Conservation (phyloP, 805 yeast genomes). For the Wickerhamomyces xylosicus region DNA sequence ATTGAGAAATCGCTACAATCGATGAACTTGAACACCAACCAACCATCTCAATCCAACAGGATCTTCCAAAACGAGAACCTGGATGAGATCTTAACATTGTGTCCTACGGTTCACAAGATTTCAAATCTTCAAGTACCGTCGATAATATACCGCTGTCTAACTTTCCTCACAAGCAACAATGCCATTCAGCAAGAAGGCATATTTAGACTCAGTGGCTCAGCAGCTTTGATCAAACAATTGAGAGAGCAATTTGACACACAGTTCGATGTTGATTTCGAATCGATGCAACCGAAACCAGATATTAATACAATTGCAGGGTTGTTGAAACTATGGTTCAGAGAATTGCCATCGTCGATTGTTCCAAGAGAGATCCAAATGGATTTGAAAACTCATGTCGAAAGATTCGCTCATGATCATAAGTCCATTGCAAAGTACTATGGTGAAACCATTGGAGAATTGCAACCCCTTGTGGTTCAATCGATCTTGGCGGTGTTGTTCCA, state of each 20-base stretch:
- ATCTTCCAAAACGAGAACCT: slow-evolving; percentile 54
- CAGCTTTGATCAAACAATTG: slow-evolving; percentile 58
- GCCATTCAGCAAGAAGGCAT: slow-evolving; percentile 87
- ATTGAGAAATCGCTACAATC: slow-evolving; percentile 21
- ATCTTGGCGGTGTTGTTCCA: slow-evolving; percentile 56
- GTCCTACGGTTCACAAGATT: not conserved
- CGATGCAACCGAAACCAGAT: slow-evolving; percentile 36
- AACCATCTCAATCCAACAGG: slow-evolving; percentile 18
- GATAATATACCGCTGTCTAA: slow-evolving; percentile 66
- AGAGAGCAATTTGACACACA: slow-evolving; percentile 59
- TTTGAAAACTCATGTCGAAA: slow-evolving; percentile 26
- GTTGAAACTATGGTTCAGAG: slow-evolving; percentile 72
- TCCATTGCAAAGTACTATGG: slow-evolving; percentile 20
- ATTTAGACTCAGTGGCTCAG: slow-evolving; percentile 84
- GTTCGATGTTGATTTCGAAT: slow-evolving; percentile 57
- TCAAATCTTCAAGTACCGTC: slow-evolving; percentile 39
- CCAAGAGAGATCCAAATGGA: slow-evolving; percentile 37
- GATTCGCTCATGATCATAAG: slow-evolving; percentile 19
- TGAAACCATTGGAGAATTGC: slow-evolving; percentile 19
- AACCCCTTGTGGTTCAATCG: slow-evolving; percentile 49
- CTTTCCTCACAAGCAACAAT: slow-evolving; percentile 49
- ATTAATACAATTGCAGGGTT: slow-evolving; percentile 83
- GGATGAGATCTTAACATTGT: not conserved
- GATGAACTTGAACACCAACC: slow-evolving; percentile 16
- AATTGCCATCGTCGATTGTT: slow-evolving; percentile 59